Conservation (phyloP, 768 basidiomycete species). For the Calocybe cyanea region DNA sequence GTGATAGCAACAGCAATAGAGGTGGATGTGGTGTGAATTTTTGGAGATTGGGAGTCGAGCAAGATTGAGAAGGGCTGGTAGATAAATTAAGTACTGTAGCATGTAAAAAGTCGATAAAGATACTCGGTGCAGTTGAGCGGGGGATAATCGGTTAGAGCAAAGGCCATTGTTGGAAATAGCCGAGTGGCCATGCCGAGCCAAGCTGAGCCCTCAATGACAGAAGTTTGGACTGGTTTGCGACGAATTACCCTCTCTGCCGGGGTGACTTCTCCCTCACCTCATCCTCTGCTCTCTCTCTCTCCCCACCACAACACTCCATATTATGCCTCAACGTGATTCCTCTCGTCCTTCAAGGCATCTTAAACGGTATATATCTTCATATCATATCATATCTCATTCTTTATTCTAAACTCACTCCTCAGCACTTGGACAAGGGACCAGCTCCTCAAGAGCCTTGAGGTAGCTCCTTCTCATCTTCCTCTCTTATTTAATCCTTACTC, state of each 20-base stretch:
- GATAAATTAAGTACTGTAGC: too few relatives aligned
- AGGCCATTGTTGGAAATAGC: conserved; percentile 6
- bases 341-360: conserved; percentile 19
- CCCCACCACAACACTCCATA: conserved; percentile 37
- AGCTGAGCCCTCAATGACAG: conserved; percentile 2
- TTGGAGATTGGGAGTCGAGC: too few relatives aligned
- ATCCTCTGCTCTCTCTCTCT: conserved; percentile 33
- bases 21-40: too few relatives aligned
- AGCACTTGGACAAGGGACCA: conserved; percentile 50
- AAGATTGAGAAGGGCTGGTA: too few relatives aligned
- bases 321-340: conserved; percentile 18
- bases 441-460: conserved; percentile 47
- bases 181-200: conserved; percentile 14
- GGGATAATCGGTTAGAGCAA: conserved; percentile 8
- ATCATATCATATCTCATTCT: conserved; percentile 11
- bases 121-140: too few relatives aligned
- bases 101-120: too few relatives aligned
- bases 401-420: conserved; percentile 17
- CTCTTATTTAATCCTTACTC: conserved; percentile 13
- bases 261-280: too few relatives aligned
- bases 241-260: conserved; percentile 19
- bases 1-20: too few relatives aligned
- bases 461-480: conserved; percentile 16
- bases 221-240: conserved; percentile 17
- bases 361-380: conserved; percentile 31